Evolutionary conservation across 2,329 filamentous ascomycete species (phyloP), one percentile per base, ranked within the genome.

Genomic region (Fusarium sulawesiense): DNA sequence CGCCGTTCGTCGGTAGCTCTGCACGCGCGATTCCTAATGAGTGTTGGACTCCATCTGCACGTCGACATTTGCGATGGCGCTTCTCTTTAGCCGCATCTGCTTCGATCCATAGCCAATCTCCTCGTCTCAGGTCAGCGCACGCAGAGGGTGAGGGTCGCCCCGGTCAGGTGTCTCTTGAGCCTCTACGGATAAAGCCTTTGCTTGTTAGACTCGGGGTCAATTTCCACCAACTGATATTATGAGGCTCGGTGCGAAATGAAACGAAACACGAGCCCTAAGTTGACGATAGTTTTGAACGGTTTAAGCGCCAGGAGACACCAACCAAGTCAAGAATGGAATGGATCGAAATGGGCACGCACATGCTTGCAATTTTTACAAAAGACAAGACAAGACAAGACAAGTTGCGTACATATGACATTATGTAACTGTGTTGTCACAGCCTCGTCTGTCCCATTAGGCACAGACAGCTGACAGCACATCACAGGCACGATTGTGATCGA

Each of bases 41-140:
- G 66, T 55, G 44, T 51, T 70, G 49, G 66, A 60, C 45, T 42
- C 57, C 62, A 73, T 71, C 61, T 67, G 68, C 63, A 62, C 55
- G 59, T 73, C 60, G 70, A 68, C 61, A 60, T 46, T 63, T 64
- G 58, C 67, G 57, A 73, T 59, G 63, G 64, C 69, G 64, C 62
- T 65, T 74, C 62, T 71, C 51, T 66, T 67, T 75, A 75, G 73
- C 70, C 51, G 71, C 71, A 71, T 71, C 69, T 74, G 56, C 50
- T 56, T 66, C 60, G 59, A 73, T 62, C 71, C 66, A 70, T 64
- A 48, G 62, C 60, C 69, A 74, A 74, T 75, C 71, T 72, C 59
- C 57, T 66, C 69, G 70, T 74, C 72, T 72, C 67, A 74, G 67
- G 61, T 64, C 66, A 56, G 48, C 46, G 63, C 53, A 60, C 59